Percentiles rank a stretch among this genome's conserved stretches.
phyloP scores from a whole-genome alignment of 768 basidiomycete species.

The Lactarius sp. region DNA sequence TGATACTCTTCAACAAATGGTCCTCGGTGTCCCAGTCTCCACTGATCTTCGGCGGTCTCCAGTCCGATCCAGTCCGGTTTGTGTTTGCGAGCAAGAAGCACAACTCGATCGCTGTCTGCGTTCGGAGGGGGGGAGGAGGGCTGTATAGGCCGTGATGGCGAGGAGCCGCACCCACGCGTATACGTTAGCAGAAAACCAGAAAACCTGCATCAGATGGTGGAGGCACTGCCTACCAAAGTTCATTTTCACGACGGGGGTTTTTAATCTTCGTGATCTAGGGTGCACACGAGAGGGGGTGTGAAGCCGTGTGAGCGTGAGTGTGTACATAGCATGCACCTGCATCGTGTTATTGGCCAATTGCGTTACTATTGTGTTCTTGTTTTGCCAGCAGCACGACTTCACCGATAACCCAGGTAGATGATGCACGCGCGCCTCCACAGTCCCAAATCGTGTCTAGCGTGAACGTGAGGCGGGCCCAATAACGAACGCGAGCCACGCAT shows the following conservation, averaged over 20 bases:
- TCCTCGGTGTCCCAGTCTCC: neutral
- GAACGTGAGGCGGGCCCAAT: neutral
- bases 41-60: neutral
- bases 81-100: neutral
- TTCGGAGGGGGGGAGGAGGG: neutral
- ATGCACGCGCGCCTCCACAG: neutral
- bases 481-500: neutral
- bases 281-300: slow-evolving; percentile 8
- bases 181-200: neutral
- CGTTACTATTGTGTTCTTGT: neutral
- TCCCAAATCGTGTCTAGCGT: neutral
- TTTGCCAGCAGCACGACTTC: neutral
- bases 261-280: neutral
- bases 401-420: neutral
- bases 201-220: neutral
- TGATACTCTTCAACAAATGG: neutral
- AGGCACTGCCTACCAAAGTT: neutral
- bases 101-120: neutral
- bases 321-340: neutral
- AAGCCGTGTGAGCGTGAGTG: neutral
- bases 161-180: neutral
- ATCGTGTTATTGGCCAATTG: neutral
- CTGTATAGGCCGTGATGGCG: neutral
- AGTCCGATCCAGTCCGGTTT: neutral
- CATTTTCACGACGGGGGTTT: neutral